These are phyloP conservation scores for Abortiporus biennis DNA, from an alignment of 1,284 basidiomycete species.

Conservation along the genomic window DNA sequence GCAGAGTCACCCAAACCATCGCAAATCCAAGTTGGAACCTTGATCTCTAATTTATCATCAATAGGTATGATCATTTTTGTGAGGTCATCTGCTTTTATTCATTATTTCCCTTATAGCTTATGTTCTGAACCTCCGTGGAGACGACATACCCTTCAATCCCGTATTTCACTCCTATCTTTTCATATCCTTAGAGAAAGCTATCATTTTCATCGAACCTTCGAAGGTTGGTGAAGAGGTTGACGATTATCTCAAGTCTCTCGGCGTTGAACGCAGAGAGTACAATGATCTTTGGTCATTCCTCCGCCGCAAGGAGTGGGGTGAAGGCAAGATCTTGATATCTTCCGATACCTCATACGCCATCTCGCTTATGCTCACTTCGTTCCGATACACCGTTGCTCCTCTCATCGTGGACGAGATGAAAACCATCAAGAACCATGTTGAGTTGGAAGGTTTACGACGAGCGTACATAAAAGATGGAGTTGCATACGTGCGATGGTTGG, in stretches of 20 bases:
- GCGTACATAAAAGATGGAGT: constrained; percentile 91
- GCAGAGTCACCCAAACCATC: constrained; percentile 32
- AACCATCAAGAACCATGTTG: constrained; percentile 83
- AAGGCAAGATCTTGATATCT: constrained; percentile 69
- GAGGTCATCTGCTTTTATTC: constrained; percentile 6
- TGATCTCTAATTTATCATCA: constrained; percentile 54
- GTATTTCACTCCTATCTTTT: constrained; percentile 84
- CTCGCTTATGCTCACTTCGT: constrained; percentile 72
- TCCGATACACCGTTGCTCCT: constrained; percentile 65
- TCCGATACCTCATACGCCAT: constrained; percentile 75
- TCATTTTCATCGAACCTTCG: constrained; percentile 64
- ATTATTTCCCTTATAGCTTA: constrained; percentile 45
- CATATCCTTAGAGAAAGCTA: constrained; percentile 51
- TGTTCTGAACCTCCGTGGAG: constrained; percentile 78
- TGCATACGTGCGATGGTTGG: constrained; percentile 72
- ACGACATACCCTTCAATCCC: constrained; percentile 84
- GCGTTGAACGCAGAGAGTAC: constrained; percentile 61
- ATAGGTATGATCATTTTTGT: constrained; percentile 44
- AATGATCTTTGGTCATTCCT: constrained; percentile 82
- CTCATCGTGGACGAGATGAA: constrained; percentile 76
- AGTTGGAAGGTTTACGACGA: constrained; percentile 76
- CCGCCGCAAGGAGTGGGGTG: constrained; percentile 65
- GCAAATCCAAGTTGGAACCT: constrained; percentile 60
- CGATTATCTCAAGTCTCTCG: constrained; percentile 54
- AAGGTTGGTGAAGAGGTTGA: constrained; percentile 53